Conservation (phyloP, 176 grass and related monocot genomes). For the Tillandsia fasciculata region DNA sequence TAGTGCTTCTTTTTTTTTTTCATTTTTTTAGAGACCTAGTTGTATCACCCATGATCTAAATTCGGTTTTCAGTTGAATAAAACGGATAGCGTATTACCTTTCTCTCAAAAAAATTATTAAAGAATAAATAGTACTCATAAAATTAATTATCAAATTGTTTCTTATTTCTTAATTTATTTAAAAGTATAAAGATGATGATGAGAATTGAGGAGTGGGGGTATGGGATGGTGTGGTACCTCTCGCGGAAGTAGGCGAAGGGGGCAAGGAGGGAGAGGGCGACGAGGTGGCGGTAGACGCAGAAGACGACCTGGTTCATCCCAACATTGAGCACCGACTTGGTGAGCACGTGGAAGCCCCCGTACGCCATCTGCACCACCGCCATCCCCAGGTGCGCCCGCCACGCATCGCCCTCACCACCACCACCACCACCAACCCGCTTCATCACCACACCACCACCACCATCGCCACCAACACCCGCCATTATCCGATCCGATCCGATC, state of each 20-base stretch:
- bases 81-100: too few relatives aligned
- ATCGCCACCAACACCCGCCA: constrained; percentile 23
- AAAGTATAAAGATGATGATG: neutral
- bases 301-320: constrained; percentile 96
- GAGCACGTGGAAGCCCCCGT: constrained; percentile 92
- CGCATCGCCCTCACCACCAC: constrained; percentile 46
- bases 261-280: constrained; percentile 68
- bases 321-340: constrained; percentile 97
- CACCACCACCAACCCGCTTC: neutral
- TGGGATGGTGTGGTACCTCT: constrained; percentile 28
- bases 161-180: too few relatives aligned
- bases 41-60: too few relatives aligned
- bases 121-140: too few relatives aligned
- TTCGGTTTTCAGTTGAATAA: too few relatives aligned
- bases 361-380: constrained; percentile 65
- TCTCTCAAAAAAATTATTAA: too few relatives aligned
- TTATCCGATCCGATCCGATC: too few relatives aligned
- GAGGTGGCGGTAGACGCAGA: constrained; percentile 92
- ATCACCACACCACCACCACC: constrained; percentile 14
- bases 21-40: too few relatives aligned
- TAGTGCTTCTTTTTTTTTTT: too few relatives aligned
- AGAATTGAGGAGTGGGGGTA: too few relatives aligned
- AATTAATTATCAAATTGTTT: too few relatives aligned
- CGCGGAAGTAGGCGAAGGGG: constrained; percentile 53
- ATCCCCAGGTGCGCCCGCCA: constrained; percentile 77